phyloP scores from a whole-genome alignment of 2,329 filamentous ascomycete species.

The Fusarium udum region DNA sequence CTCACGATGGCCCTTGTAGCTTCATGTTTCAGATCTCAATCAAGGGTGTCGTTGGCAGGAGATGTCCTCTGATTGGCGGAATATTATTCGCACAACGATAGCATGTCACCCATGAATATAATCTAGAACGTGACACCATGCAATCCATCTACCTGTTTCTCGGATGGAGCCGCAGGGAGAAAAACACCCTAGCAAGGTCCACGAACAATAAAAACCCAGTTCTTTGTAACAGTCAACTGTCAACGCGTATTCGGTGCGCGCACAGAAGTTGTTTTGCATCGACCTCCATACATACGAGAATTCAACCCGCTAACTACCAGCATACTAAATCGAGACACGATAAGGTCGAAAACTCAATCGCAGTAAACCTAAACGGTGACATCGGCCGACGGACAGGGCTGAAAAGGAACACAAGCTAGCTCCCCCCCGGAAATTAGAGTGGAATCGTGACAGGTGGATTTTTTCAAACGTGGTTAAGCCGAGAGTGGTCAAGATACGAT shows the following conservation, averaged over 20 bases:
- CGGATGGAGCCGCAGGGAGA: neutral
- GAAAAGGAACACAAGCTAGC: neutral
- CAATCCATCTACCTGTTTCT: neutral
- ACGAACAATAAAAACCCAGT: no score
- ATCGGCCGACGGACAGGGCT: conserved; percentile 7
- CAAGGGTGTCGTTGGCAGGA: neutral
- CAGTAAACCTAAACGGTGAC: neutral
- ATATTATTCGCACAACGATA: neutral
- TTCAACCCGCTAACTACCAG: neutral
- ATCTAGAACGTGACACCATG: neutral
- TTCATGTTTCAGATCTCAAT: conserved; percentile 24
- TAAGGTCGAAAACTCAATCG: neutral
- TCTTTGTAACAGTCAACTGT: neutral
- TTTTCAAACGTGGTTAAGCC: neutral
- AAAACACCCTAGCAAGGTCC: neutral
- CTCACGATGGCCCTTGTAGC: neutral
- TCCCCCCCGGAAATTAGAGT: conserved; percentile 21
- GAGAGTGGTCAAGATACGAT: neutral
- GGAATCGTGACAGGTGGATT: conserved; percentile 4
- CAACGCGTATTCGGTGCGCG: neutral
- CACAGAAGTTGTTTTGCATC: neutral
- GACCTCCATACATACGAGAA: neutral
- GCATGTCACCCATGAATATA: neutral
- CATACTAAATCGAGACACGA: neutral
- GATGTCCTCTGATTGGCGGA: conserved; percentile 12